Base-by-base conservation (phyloP, 2,329 filamentous ascomycete species). In the Ascochyta koolunga region DNA sequence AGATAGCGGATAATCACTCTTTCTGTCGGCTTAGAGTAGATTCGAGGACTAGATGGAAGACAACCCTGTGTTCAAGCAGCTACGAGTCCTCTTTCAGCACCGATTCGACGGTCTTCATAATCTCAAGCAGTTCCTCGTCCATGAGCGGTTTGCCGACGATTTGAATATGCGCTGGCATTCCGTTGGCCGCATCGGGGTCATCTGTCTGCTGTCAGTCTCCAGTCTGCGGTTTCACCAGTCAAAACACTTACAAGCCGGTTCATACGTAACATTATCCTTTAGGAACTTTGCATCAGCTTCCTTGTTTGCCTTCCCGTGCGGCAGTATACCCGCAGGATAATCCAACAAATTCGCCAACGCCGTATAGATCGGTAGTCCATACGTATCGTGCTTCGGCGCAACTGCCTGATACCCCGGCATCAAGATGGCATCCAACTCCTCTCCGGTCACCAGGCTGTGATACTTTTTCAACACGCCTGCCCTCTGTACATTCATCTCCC, bases 331-430 rank as follows among this genome's bases (percentile, higher is more conserved):
- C 3, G 80, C 77, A 3, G 82, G 82, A 61, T 80, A 83, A 66
- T 85, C 80, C 4, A 85, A 59, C 8, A 84, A 19, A 54, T 85
- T 86, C 65, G 77, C 77, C 25, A 84, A 55, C 16, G 78, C 64
- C 0, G 83, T 84, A 46, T 82, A 83, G 0, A 75, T 66, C 1
- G 78, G 71, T 0, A 74, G 24, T 0, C 79, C 77, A 65, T 79
- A 85, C 0, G 72, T 77, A 63, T 86, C 83, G 62, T 85, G 80
- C 16, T 70, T 72, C 0, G 81, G 77, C 0, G 83, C 82, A 0
- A 81, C 83, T 11, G 71, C 77, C 59, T 82, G 79, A 5, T 81
- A 78, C 3, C 77, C 75, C 3, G 80, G 76, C 46, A 75, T 76
- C n/a, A 86, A 45, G 0, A 85, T 66, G 0, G 78, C 79, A 66